Percentiles rank a stretch among this genome's conserved stretches.
Conservation (phyloP, 2,329 filamentous ascomycete genomes). For the Venturia asperata region DNA sequence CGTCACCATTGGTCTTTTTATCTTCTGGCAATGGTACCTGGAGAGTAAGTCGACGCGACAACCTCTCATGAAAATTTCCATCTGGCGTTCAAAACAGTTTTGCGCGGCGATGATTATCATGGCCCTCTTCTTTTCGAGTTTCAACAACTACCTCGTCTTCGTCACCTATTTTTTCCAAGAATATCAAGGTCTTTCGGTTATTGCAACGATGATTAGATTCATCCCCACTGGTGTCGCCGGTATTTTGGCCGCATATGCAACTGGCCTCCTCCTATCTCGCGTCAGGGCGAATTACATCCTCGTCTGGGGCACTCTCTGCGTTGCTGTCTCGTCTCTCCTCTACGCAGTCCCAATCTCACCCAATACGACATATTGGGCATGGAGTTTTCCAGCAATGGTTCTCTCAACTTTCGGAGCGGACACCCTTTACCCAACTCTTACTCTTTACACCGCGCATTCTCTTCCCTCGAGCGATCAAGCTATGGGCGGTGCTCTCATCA, state of each 20-base stretch:
- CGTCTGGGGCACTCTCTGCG: slow-evolving; percentile 8
- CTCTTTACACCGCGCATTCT: slow-evolving; percentile 57
- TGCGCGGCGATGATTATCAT: slow-evolving; percentile 59
- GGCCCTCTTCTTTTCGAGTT: slow-evolving; percentile 58
- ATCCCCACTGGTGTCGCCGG: slow-evolving; percentile 58
- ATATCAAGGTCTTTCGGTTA: slow-evolving; percentile 52
- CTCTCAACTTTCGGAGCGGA: slow-evolving; percentile 60
- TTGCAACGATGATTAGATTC: slow-evolving; percentile 64
- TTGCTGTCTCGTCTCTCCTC: slow-evolving; percentile 31
- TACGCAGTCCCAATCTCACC: slow-evolving; percentile 58
- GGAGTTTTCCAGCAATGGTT: slow-evolving; percentile 58
- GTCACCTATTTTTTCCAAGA: slow-evolving; percentile 66
- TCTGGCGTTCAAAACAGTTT: slow-evolving; percentile 55
- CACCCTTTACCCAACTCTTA: slow-evolving; percentile 58
- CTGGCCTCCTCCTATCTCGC: slow-evolving; percentile 25
- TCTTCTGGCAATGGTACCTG: slow-evolving; percentile 54
- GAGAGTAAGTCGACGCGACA: slow-evolving; percentile 45
- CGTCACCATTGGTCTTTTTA: slow-evolving; percentile 50
- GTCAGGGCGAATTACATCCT: slow-evolving; percentile 15
- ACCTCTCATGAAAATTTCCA: slow-evolving; percentile 60
- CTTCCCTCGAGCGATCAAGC: slow-evolving; percentile 59
- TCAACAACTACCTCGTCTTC: slow-evolving; percentile 62
- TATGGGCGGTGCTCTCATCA: slow-evolving; percentile 60
- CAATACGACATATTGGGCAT: slow-evolving; percentile 59
- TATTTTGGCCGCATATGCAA: slow-evolving; percentile 49